Evolutionary conservation across 2,329 filamentous ascomycete genomes (phyloP).

Genomic region (Aaosphaeria arxii): DNA sequence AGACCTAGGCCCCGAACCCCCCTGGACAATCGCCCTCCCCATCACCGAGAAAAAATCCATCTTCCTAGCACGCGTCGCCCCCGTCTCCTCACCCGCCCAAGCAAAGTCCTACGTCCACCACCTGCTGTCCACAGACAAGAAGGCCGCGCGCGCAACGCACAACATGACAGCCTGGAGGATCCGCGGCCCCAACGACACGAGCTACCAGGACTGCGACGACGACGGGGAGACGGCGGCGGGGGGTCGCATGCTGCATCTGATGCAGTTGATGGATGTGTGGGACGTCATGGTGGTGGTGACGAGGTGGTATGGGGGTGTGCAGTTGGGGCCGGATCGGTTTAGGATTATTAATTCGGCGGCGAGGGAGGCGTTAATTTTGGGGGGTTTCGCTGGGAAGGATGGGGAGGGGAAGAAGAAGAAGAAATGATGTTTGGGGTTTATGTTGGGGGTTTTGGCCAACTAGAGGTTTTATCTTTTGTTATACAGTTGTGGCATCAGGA

Average conservation of each 20-base stretch:
- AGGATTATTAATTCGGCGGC: constrained; percentile 84
- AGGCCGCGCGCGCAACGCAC: constrained; percentile 82
- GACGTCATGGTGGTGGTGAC: constrained; percentile 89
- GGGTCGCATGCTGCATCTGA: constrained; percentile 76
- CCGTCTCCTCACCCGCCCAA: constrained; percentile 66
- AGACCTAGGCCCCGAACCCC: constrained; percentile 44
- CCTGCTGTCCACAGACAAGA: constrained; percentile 78
- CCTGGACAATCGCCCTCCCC: constrained; percentile 73
- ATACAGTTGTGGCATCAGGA: too few relatives aligned
- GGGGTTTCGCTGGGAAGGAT: constrained; percentile 63
- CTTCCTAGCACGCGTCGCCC: constrained; percentile 76
- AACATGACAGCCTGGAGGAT: constrained; percentile 97
- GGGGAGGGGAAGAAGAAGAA: constrained; percentile 30
- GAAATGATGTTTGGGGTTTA: constrained; percentile 9
- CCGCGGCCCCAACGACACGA: constrained; percentile 52
- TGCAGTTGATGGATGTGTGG: constrained; percentile 95
- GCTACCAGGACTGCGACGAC: constrained; percentile 89
- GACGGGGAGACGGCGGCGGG: constrained; percentile 95
- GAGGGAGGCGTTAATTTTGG: constrained; percentile 77
- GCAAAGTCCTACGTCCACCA: constrained; percentile 70
- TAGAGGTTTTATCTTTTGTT: too few relatives aligned
- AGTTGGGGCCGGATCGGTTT: constrained; percentile 85
- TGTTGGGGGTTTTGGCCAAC: too few relatives aligned
- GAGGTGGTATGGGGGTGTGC: constrained; percentile 91
- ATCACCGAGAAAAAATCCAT: constrained; percentile 81